Base-by-base conservation (phyloP, 1,284 basidiomycete genomes). In the Pseudozyma hubeiensis region DNA sequence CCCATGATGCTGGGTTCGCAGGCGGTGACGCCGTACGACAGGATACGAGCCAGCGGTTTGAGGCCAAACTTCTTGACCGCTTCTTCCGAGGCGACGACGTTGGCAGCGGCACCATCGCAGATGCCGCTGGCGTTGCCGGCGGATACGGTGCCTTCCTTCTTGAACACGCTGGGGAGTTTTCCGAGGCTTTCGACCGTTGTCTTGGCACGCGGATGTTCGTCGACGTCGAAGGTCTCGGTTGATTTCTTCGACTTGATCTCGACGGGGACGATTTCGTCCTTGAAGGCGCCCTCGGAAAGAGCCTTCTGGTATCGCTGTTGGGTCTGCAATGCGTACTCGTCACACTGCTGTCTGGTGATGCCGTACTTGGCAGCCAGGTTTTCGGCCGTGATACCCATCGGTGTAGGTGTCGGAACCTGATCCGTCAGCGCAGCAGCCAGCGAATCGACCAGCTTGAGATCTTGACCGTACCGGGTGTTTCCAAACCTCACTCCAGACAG, bases 71-170 rank as follows among this genome's bases (percentile, higher is more conserved):
- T 91, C 85, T 92, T 89, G 41, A 95, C 91, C 84, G 93, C 95
- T 71, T 91, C 91, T 55, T 93, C 93, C 17, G 92, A 93, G 88
- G 93, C 96, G 67, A 99, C 88, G 57, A 99, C 91, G 76, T 98
- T 88, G 16, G 96, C 96, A 46, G 93, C 94, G n/a, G 95, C 97
- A 84, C 96, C 96, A 83, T 99, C 97, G 85, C 94, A 97, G 84
- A 99, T 87, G 56, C 91, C 93, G n/a, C 91, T 93, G 4, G 96
- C 93, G 87, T 99, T 99, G 66, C 94, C 96, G 59, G 96, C 91
- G 17, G 94, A 97, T 84, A 99, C 94, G 50, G 89, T 90, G 57
- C 96, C 96, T 73, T 91, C 89, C 87, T 88, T 88, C 76, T 92
- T 92, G 89, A 99, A 99, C 30, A 92, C 92, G 49, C 93, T 91